These are phyloP conservation scores for Neonectria faginata DNA, from an alignment of 2,329 filamentous ascomycete genomes.

Conservation along the genomic window DNA sequence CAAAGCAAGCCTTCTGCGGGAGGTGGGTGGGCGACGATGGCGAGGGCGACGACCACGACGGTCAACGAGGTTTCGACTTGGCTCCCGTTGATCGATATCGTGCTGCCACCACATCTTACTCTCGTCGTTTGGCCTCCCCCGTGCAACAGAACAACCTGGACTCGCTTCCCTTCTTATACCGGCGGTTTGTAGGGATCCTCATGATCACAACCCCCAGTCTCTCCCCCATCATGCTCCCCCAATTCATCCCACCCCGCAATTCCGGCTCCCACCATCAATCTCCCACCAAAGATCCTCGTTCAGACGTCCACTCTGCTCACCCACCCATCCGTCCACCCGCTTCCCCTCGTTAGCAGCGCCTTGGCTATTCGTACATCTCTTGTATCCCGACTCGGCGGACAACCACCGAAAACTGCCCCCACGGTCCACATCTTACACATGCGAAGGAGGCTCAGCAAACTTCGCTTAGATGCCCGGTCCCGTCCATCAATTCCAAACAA, in stretches of 20 bases:
- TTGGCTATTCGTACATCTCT: not conserved
- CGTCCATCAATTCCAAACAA: slow-evolving; percentile 4
- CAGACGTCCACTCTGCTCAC: not conserved
- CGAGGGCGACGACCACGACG: not conserved
- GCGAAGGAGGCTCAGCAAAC: not conserved
- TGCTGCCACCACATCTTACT: not conserved
- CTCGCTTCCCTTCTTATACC: slow-evolving; percentile 18
- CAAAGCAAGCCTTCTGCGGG: not conserved
- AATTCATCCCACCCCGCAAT: slow-evolving; percentile 28
- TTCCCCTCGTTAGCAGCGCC: not conserved
- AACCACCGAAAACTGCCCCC: slow-evolving; percentile 21
- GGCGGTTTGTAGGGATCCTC: not conserved
- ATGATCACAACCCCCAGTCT: slow-evolving; percentile 15
- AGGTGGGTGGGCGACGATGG: not conserved
- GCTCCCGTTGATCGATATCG: not conserved
- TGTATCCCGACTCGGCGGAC: slow-evolving; percentile 15
- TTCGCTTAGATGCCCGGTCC: not conserved
- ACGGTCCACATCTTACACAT: slow-evolving; percentile 5
- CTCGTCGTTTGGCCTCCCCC: slow-evolving; percentile 21
- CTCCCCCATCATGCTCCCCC: slow-evolving; percentile 23
- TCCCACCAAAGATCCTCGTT: slow-evolving; percentile 14
- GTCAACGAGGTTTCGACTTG: not conserved
- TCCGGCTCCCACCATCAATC: slow-evolving; percentile 17
- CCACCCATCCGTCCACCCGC: slow-evolving; percentile 3
- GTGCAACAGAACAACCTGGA: slow-evolving; percentile 33